These are phyloP conservation scores for Geosiphon pyriformis DNA, from an alignment of 192 early-diverging fungal species.

Conservation along the genomic window DNA sequence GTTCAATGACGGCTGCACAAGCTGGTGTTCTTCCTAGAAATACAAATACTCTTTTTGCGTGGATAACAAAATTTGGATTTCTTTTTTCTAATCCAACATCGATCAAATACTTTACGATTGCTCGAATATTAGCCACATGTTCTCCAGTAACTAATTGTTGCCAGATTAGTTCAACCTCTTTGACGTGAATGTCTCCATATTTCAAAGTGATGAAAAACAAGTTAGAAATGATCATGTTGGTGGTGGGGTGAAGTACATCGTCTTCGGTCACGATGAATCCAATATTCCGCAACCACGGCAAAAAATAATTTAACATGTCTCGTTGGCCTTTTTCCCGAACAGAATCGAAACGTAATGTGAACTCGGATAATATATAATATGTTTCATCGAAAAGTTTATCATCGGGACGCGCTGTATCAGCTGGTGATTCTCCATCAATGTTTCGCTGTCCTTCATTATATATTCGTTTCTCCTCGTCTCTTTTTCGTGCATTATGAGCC, in stretches of 20 bases:
- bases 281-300: conserved; percentile 79
- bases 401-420: neutral
- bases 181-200: conserved; percentile 70
- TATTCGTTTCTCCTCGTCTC: conserved; percentile 12
- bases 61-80: conserved; percentile 72
- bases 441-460: neutral
- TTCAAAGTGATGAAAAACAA: conserved; percentile 78
- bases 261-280: conserved; percentile 49
- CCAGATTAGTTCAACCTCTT: conserved; percentile 77
- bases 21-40: conserved; percentile 63
- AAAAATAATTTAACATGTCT: conserved; percentile 66
- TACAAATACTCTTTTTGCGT: conserved; percentile 76
- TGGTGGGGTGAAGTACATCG: conserved; percentile 41
- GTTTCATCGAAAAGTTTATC: conserved; percentile 53
- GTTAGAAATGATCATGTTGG: conserved; percentile 62
- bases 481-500: conserved; percentile 44
- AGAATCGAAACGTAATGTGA: conserved; percentile 63
- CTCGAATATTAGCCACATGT: conserved; percentile 51
- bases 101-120: conserved; percentile 67
- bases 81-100: conserved; percentile 65
- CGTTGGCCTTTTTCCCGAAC: conserved; percentile 54
- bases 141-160: conserved; percentile 58
- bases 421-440: neutral
- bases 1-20: conserved; percentile 52
- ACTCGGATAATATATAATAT: conserved; percentile 68